These are phyloP conservation scores for Chrysoporthe deuterocubensis DNA, from an alignment of 2,329 filamentous ascomycete species.

Conservation along the genomic window DNA sequence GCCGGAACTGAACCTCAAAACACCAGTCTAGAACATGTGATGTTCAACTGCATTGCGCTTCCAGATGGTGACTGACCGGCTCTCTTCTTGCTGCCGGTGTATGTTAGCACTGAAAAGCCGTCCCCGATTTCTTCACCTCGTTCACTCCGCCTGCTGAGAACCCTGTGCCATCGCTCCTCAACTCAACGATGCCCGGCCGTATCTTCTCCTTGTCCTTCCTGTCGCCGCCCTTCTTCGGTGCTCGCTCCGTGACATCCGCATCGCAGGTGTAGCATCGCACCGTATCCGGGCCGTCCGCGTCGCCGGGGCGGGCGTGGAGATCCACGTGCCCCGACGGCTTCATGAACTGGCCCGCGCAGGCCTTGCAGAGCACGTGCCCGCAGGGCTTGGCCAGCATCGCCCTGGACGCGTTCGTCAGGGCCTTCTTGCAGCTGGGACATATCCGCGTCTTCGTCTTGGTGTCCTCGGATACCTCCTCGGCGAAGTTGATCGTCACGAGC, in stretches of 20 bases:
- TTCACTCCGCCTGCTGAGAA: constrained; percentile 88
- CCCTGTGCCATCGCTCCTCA: constrained; percentile 86
- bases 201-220: constrained; percentile 59
- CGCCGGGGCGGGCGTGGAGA: constrained; percentile 61
- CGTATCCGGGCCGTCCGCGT: constrained; percentile 46
- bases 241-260: constrained; percentile 65
- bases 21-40: not conserved
- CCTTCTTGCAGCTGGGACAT: constrained; percentile 87
- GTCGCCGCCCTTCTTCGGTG: constrained; percentile 45
- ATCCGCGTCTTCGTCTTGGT: constrained; percentile 50
- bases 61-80: not conserved
- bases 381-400: constrained; percentile 85
- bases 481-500: constrained; percentile 77
- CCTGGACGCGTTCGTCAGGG: constrained; percentile 78
- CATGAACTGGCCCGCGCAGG: constrained; percentile 85
- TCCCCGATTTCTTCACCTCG: constrained; percentile 76
- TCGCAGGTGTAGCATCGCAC: constrained; percentile 88
- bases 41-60: not conserved
- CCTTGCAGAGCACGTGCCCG: constrained; percentile 88
- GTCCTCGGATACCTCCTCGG: constrained; percentile 64
- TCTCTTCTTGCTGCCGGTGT: not conserved
- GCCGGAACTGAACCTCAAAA: not conserved
- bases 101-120: constrained; percentile 78
- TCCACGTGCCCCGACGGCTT: constrained; percentile 58
- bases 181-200: constrained; percentile 74